phyloP scores from a whole-genome alignment of 495 filamentous ascomycete genomes.

The Podospora pseudoanserina region DNA sequence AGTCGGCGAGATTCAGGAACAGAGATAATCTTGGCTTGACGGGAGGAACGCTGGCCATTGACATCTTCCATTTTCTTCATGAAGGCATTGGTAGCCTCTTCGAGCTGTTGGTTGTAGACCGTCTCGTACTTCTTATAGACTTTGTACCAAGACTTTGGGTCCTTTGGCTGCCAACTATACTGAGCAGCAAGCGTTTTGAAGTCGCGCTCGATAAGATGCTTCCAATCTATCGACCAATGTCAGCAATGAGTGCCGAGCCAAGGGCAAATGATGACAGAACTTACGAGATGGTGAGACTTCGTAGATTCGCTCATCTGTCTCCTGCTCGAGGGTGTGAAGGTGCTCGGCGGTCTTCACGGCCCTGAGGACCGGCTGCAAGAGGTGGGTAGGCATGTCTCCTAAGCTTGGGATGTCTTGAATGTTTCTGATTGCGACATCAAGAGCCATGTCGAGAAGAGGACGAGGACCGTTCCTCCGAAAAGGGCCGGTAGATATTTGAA shows the following conservation, averaged over 20 bases:
- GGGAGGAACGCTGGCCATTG: constrained; percentile 30
- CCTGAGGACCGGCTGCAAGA: constrained; percentile 25
- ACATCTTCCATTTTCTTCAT: constrained; percentile 26
- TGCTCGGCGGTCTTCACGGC: constrained; percentile 32
- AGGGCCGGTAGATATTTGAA: not conserved
- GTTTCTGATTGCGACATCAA: constrained; percentile 30
- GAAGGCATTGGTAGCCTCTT: constrained; percentile 45
- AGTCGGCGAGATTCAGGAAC: constrained; percentile 23
- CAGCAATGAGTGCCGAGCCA: no score
- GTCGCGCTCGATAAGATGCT: constrained; percentile 37
- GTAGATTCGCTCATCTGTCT: constrained; percentile 34
- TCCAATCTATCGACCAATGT: constrained; percentile 25
- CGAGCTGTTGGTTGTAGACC: constrained; percentile 47
- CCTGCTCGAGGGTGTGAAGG: constrained; percentile 35
- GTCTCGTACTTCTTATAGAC: constrained; percentile 39
- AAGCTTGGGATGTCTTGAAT: constrained; percentile 18
- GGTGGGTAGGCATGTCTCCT: constrained; percentile 13
- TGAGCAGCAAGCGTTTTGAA: constrained; percentile 26
- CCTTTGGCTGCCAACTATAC: constrained; percentile 29
- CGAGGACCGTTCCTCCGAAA: constrained; percentile 20
- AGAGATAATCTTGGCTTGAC: constrained; percentile 28
- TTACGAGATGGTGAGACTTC: constrained; percentile 11
- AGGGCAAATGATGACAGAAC: no score
- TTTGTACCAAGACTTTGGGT: constrained; percentile 37
- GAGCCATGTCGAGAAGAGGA: constrained; percentile 36